Evolutionary conservation across 345 rosid species (phyloP), one percentile per base, ranked within the genome.

Genomic region (Acer campestre): DNA sequence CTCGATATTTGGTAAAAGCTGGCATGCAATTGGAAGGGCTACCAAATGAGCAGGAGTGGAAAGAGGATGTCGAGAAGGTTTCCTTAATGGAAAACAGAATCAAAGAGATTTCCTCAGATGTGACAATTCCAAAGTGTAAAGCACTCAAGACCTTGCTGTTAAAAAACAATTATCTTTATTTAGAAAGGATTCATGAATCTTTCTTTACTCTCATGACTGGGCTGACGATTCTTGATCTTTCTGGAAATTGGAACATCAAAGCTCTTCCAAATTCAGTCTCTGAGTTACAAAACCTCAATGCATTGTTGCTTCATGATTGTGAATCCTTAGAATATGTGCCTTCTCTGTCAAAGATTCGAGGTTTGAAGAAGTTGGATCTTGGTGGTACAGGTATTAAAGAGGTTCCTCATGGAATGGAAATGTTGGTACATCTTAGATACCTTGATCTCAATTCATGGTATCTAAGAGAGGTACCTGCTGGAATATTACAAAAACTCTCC

Each of bases 171-270:
- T 0, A 0, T n/a, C n/a, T n/a, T 7, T 1, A 0, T 42, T 42
- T 42, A 42, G 6, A 42, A 42, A 42, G 10, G 46, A 75, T 84
- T 17, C 56, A 67, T 13, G 80, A 67, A 12, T 55, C 49, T 25
- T 78, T 78, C 71, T 62, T 80, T 40, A 2, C 44, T 3, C 40
- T 18, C 17, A 9, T 75, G 42, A 18, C 3, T 4, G 51, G 58
- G 31, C 71, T 80, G 40, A 64, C 31, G 73, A 42, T 81, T 69
- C 80, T 84, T 49, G 78, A 84, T 65, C 80, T 84, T 42, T 84
- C 80, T 16, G 10, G 2, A 2, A 12, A 20, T 25, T 1, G 0
- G 14, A 0, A 0, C 22, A 77, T 17, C 10, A 8, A 3, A 10
- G 1, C 55, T 48, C 65, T 80, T 66, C 83, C 81, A 6, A 29